Conservation (phyloP, 139 green algal species). For the Closterium sp. region DNA sequence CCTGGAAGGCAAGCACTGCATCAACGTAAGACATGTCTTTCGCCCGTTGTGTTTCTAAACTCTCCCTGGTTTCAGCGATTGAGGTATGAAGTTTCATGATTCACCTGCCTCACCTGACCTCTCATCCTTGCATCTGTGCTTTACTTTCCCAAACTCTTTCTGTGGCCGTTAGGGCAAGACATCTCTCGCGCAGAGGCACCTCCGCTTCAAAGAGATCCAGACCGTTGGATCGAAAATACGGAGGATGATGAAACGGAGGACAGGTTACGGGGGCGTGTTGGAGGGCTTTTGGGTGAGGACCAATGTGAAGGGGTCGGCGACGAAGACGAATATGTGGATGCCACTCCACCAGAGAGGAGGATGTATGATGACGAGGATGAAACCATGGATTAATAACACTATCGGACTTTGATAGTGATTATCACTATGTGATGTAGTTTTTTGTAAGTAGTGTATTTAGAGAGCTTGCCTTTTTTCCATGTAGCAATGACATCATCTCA, state of each 20-base stretch:
- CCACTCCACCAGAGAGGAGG: background rate
- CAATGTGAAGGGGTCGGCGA: background rate
- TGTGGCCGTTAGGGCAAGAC: background rate
- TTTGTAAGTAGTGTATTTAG: too few relatives aligned
- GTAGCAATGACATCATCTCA: too few relatives aligned
- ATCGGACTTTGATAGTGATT: too few relatives aligned
- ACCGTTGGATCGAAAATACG: background rate
- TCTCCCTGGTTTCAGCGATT: too few relatives aligned
- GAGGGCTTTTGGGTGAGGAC: background rate
- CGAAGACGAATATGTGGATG: background rate
- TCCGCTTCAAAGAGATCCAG: background rate
- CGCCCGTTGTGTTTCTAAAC: too few relatives aligned
- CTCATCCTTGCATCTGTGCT: background rate
- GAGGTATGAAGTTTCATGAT: too few relatives aligned
- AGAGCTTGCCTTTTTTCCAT: too few relatives aligned
- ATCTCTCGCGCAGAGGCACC: background rate
- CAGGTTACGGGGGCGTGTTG: background rate
- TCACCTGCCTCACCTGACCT: too few relatives aligned
- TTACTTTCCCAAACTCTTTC: background rate
- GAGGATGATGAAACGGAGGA: background rate
- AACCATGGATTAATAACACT: background rate
- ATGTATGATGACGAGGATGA: background rate
- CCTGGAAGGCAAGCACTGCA: background rate
- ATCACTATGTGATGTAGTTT: too few relatives aligned
- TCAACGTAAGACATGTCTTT: background rate